Conservation (phyloP, 2,329 filamentous ascomycete genomes). For the Colletotrichum incanum region DNA sequence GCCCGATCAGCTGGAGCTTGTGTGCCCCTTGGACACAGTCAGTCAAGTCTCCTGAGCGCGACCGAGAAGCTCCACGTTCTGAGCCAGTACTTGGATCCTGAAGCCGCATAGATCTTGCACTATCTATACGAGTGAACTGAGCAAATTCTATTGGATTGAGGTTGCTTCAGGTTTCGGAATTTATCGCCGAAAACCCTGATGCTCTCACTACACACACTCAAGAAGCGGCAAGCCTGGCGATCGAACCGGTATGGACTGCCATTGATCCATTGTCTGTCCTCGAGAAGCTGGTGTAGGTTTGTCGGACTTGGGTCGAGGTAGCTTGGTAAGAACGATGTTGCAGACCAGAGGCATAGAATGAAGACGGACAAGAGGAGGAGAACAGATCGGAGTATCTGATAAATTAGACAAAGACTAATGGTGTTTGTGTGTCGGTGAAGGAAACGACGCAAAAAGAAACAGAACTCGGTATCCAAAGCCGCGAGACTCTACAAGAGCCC, state of each 20-base stretch:
- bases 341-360: constrained; percentile 58
- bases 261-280: constrained; percentile 78
- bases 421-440: no score
- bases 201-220: constrained; percentile 78
- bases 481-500: no score
- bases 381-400: constrained; percentile 45
- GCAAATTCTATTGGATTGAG: no score
- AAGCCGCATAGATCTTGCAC: background rate
- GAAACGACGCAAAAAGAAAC: no score
- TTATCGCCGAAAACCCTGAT: background rate
- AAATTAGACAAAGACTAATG: no score
- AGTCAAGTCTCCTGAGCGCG: background rate
- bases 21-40: background rate
- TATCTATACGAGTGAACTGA: background rate
- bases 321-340: constrained; percentile 66
- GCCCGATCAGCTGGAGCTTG: background rate
- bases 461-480: no score
- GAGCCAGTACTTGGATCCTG: background rate
- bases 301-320: constrained; percentile 74
- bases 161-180: no score
- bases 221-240: constrained; percentile 83
- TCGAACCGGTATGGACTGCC: constrained; percentile 82
- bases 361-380: constrained; percentile 57
- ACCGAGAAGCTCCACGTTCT: background rate
- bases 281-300: constrained; percentile 71